Base-by-base conservation (phyloP, 768 basidiomycete genomes). In the Phlebiopsis gigantea region DNA sequence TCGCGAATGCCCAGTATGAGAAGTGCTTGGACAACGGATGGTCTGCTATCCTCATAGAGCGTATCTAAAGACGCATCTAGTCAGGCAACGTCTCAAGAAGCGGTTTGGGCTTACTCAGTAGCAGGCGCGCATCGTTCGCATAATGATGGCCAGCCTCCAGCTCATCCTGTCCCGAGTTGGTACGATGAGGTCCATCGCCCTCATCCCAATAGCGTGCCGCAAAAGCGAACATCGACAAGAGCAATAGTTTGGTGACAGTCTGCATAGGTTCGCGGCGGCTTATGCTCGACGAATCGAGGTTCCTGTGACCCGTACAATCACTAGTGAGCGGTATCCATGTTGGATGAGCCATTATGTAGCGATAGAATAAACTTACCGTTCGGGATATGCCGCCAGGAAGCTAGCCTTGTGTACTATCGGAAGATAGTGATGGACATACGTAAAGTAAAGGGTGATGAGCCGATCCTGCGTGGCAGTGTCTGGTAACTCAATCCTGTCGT, bases 1-100 rank as follows among this genome's bases (percentile, higher is more conserved):
- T 94, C 91, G 5, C 91, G 80, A 66, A 90, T 83, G 0, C 89
- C 89, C 12, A 93, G 71, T 12, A 95, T 78, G 44, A 95, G 75
- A 14, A 94, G 69, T 1, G 91, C 80, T 66, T 95, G 93, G 22
- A 90, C 88, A 0, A 88, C 90, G 3, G 90, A 85, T 30, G 83
- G 80, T 29, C 87, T 77, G 53, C 82, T 84, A 49, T 79, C 79
- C 59, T 88, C 85, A 53, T 85, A 84, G 10, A 84, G 76, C 61
- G 81, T 76, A 52, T 81, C 82, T 90, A 15, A n/a, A n/a, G n/a
- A n/a, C 17, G 4, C 15, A 44, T 31, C 2, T 49, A 25, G 42
- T 53, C 17, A n/a, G n/a, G n/a, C n/a, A n/a, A n/a, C n/a, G n/a
- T n/a, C n/a, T n/a, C n/a, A n/a, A n/a, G n/a, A n/a, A 8, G 25